Base-by-base conservation (phyloP, 2,329 filamentous ascomycete species). In the Xylariaceae sp. region DNA sequence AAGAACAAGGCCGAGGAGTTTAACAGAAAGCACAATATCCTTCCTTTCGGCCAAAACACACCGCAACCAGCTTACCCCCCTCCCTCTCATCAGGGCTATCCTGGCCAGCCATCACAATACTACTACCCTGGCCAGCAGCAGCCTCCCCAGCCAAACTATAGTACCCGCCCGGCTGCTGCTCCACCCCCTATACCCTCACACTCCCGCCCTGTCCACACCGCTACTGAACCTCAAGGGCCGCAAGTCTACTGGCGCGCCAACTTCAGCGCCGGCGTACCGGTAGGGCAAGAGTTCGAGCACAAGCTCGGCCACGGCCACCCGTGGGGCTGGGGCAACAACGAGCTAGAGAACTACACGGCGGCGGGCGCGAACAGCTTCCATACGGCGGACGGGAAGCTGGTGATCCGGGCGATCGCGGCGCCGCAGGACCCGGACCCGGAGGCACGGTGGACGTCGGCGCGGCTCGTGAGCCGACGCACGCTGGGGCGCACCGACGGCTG, bases 291-390 rank as follows among this genome's bases (percentile, higher is more conserved):
- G 59, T 86, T 84, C 73, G 72, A 81, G 3, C 78, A 81, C 26
- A 81, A 84, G 67, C 74, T 80, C 45, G 77, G 79, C 23, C 79
- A 79, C 32, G 83, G 83, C 23, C 59, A 67, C 3, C 77, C 76
- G n/a, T 77, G 83, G 64, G 83, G 83, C 40, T 86, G 83, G 83
- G 83, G 83, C 20, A 86, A 86, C 65, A 79, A 83, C 57, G 83
- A 86, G 71, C 72, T 82, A 47, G 77, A 86, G 69, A 79, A 82
- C 71, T 86, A 86, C 67, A 81, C 80, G 5, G 71, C 77, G 32
- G 68, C 72, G 10, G 67, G 75, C 0, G 65, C 73, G 3, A 86
- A 86, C 64, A 78, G 78, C 20, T 86, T 86, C 67, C 76, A 84
- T 64, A 81, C 79, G 1, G 74, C 74, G 12, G 76, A 82, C 52